Evolutionary conservation across 176 grass and related monocot species (phyloP).

Genomic region (Ampelocalamus luodianensis): DNA sequence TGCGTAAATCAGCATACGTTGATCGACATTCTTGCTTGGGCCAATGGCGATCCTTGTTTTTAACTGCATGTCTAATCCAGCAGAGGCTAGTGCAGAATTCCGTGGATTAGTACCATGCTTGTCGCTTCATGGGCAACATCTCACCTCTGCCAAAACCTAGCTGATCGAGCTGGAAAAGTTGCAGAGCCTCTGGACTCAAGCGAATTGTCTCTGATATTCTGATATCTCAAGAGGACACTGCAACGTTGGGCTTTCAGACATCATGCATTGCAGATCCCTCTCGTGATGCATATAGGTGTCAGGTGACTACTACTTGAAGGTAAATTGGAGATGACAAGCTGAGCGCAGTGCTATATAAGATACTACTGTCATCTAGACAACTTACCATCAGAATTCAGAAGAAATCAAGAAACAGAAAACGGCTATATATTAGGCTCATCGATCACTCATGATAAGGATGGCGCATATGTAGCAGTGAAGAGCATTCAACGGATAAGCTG

Average conservation of each 20-base stretch:
- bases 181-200: slow-evolving; percentile 8
- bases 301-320: neutral
- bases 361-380: neutral
- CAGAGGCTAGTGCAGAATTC: neutral
- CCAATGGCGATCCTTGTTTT: neutral
- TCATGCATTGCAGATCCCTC: slow-evolving; percentile 15
- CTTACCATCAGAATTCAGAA: neutral
- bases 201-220: neutral
- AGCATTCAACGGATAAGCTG: slow-evolving; percentile 22
- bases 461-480: slow-evolving; percentile 9
- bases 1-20: neutral
- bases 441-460: slow-evolving; percentile 1
- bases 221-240: neutral
- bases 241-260: neutral
- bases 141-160: neutral
- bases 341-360: neutral
- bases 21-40: neutral
- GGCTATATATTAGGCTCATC: neutral
- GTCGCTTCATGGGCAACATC: slow-evolving; percentile 33
- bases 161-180: neutral
- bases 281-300: slow-evolving; percentile 31
- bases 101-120: neutral
- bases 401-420: neutral
- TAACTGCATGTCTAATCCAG: neutral
- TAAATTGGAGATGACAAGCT: neutral